Conservation (phyloP, 257 asterid species). For the Gynochthodes officinalis region DNA sequence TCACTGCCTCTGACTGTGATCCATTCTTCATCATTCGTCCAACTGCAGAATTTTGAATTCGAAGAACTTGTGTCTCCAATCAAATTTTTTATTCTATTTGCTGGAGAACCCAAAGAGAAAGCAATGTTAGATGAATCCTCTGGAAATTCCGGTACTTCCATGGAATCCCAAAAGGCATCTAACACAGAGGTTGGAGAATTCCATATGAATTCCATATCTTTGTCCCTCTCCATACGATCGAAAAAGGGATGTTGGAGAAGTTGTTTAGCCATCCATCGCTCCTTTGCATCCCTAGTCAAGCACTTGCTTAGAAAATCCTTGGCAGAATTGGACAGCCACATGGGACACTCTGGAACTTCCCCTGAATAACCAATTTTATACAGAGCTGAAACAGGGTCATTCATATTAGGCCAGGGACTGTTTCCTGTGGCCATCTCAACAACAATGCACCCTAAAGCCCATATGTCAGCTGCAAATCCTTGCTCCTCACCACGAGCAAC, state of each 20-base stretch:
- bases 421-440: constrained; percentile 85
- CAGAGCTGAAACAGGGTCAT: constrained; percentile 64
- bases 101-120: constrained; percentile 28
- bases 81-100: constrained; percentile 42
- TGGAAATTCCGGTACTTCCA: constrained; percentile 37
- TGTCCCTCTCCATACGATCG: constrained; percentile 9
- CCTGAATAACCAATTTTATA: constrained; percentile 59
- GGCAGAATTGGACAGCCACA: constrained; percentile 45
- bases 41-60: constrained; percentile 20
- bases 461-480: constrained; percentile 66
- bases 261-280: constrained; percentile 63
- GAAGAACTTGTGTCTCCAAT: constrained; percentile 20
- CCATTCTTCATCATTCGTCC: constrained; percentile 66
- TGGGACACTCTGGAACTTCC: constrained; percentile 56
- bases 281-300: constrained; percentile 41
- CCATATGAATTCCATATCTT: constrained; percentile 13
- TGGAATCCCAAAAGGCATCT: constrained; percentile 69
- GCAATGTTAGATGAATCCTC: constrained; percentile 6
- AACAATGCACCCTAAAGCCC: constrained; percentile 77
- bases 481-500: constrained; percentile 84
- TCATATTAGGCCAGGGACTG: constrained; percentile 73
- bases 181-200: constrained; percentile 72
- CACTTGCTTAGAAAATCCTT: constrained; percentile 57
- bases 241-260: constrained; percentile 75
- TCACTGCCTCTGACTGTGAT: constrained; percentile 46